Base-by-base conservation (phyloP, 2,329 filamentous ascomycete species). In the Colletotrichum eleusines region DNA sequence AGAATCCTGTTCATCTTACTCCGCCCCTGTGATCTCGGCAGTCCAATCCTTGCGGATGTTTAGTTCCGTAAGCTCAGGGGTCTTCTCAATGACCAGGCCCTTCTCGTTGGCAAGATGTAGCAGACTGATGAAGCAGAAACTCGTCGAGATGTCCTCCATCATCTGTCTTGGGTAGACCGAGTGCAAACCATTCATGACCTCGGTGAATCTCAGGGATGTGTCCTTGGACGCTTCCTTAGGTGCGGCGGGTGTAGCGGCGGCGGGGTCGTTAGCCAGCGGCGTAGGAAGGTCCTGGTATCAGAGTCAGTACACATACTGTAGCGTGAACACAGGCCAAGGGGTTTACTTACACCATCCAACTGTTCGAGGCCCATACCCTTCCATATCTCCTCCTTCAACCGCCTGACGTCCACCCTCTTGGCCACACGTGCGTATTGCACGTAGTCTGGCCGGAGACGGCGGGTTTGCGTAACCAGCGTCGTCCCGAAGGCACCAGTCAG, bases 111-210 rank as follows among this genome's bases (percentile, higher is more conserved):
- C 95, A 76, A 98, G 80, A 81, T 98, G 95, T 74, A 98, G 84
- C 69, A 97, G 83, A 76, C 93, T 97, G 77, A 99, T 99, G 82
- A 98, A 99, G 80, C 96, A 97, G 81, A 84, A 92, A 73, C 89
- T 97, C 0, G 96, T 99, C 44, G 94, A 97, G 77, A 99, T 98
- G 81, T 99, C 96, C 72, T 92, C 90, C 90, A 99, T 93, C 71
- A 90, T 89, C 75, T 93, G 87, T 80, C 93, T 92, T 14, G 94
- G 91, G 77, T 99, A 99, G 9, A 97, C 94, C 5, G 86, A 82
- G 78, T 97, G 93, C 57, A 99, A 84, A 72, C 91, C 91, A 78
- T 97, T 97, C 90, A 99, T 97, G 71, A 99, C 91, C 26, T 92
- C 86, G 0, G 95, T 98, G 81, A 99, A 99, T 76, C 92, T 94